Evolutionary conservation across 768 basidiomycete species (phyloP), one percentile per base, ranked within the genome.

Genomic region (Boletellus sp.): DNA sequence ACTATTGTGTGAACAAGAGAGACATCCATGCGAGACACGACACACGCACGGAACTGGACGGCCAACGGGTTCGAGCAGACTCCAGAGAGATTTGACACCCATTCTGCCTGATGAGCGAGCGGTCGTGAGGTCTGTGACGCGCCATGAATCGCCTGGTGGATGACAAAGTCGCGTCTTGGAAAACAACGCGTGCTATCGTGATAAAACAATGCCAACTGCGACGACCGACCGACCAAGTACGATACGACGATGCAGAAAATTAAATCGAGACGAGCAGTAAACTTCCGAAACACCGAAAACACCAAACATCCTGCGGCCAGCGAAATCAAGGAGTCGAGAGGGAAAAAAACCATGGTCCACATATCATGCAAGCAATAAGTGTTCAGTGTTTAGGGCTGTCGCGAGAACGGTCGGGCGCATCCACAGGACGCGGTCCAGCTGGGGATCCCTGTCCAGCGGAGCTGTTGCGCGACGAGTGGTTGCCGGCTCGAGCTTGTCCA

Each of bases 21-120:
- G 23, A 16, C 31, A 24, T 3, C 23, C 34, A 13, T 26, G 23
- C 20, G 39, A 40, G 26, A 7, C 1, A 32, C 34, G 34, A 44
- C 41, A 48, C 15, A 74, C 83, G 61, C 65, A 95, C 94, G 90
- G 79, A 58, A 97, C 87, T 39, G 95, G 95, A 49, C 95, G 80
- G 26, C 93, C 94, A 34, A 95, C 92, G n/a, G 95, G 95, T 12
- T 80, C 79, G 49, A 99, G 73, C 12, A 99, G 82, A 54, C 78
- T 87, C 95, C 95, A 99, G 57, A 99, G 73, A 26, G 91, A 92
- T 70, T 97, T 94, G 45, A 98, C 94, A 81, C 95, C 95, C 95
- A 97, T 62, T 4, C 22, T 94, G 7, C 19, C 40, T 49, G 42
- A 42, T 41, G 31, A 37, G 24, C 13, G 43, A 28, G 26, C 22